Base-by-base conservation (phyloP, 1,284 basidiomycete species). In the Sporisorium sorghi region DNA sequence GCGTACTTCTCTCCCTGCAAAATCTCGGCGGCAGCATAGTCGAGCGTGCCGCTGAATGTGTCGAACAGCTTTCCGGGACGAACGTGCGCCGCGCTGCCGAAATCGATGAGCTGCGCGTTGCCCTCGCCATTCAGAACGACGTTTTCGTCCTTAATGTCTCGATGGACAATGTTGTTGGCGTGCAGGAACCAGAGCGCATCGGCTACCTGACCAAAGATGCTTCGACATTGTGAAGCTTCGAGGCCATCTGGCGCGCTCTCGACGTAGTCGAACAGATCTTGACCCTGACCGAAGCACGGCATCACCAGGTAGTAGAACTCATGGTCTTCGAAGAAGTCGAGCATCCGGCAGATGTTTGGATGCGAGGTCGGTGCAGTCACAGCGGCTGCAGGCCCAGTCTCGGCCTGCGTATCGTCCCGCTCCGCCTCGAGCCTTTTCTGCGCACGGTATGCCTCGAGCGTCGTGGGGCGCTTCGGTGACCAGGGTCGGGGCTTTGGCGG, bases 131-230 rank as follows among this genome's bases (percentile, higher is more conserved):
- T 85, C 14, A 88, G 82, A 32, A 88, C 87, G 39, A 99, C 94
- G 84, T 99, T 99, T 86, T 99, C 96, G 82, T 99, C 96, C 86
- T 99, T 99, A 86, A 99, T 91, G 83, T 99, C 97, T 67, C 96
- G 93, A 86, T 99, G 96, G 8, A 99, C 95, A 90, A 88, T 97
- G 61, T 93, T 93, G 80, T 92, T 93, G 21, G 90, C 88, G 85
- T 99, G 96, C 58, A 99, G 87, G 87, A 97, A 99, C 61, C 88
- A 89, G 66, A 97, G 86, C 2, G 94, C 95, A 85, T 97, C 95
- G 28, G 93, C 92, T 35, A 99, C 91, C 85, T 99, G 96, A 17
- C 94, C 93, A 12, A 98, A 88, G 82, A 97, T 93, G 58, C 89
- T 91, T 75, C 94, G 89, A 49, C 95, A 88, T 64, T 91, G 88